Evolutionary conservation across 2,329 filamentous ascomycete species (phyloP), one percentile per base, ranked within the genome.

Genomic region (Aspergillus sp.): DNA sequence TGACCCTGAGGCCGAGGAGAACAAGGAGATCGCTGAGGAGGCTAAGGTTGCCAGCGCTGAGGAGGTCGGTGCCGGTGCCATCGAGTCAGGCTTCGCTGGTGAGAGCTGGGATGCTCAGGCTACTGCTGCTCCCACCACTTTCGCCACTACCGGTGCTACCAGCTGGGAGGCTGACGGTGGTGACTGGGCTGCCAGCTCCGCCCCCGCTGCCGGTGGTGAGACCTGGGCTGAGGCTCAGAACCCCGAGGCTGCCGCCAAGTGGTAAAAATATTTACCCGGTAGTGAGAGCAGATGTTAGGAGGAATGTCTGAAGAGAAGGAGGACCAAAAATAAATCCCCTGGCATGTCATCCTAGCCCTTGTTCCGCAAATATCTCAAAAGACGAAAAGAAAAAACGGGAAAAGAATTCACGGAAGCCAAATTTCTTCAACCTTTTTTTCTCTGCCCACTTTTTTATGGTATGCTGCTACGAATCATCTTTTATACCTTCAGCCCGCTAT

Each of bases 1-100:
- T 79, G 96, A 99, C 83, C 95, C 96, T 72, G 95, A 99, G 83
- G 92, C 93, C 70, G 95, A 99, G 88, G 95, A 96, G 80, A 93
- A 96, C 87, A 96, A 99, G 84, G 96, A 97, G 75, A 75, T 81
- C 79, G 84, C 88, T 67, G 90, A 82, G 61, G 93, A 98, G 85
- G 74, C 82, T 71, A 96, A 98, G 89, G 83, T 88, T 64, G 83
- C 90, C 66, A 89, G 86, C 74, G 89, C 84, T 70, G 93, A 96
- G 68, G 93, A 97, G 82, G 89, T 90, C 74, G 91, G 88, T 69
- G 74, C 89, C 62, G 88, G 81, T 69, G 87, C 90, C 69, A 86
- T 95, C 70, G 92, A 95, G 78, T 82, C 85, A 69, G 90, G 89
- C 74, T 92, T 93, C 82, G 84, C 82, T 64, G 78, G 78, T 73